These are phyloP conservation scores for Yarrowia sp. DNA, from an alignment of 805 yeast species.

Conservation along the genomic window DNA sequence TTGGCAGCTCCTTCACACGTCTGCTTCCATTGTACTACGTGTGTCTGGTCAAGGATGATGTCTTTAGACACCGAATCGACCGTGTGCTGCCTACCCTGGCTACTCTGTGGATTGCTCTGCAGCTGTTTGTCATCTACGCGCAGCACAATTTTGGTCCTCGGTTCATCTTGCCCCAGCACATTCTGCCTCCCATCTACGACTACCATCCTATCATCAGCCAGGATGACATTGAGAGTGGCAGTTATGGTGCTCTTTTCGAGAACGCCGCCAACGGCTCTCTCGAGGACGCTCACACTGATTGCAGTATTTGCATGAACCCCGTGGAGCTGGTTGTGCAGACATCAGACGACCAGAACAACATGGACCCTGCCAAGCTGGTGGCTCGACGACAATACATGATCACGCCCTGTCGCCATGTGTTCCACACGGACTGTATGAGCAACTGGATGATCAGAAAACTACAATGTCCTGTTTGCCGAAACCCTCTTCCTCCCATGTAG, in stretches of 20 bases:
- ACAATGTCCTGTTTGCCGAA: conserved; percentile 93
- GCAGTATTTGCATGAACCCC: conserved; percentile 89
- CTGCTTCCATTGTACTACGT: conserved; percentile 71
- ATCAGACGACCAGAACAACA: conserved; percentile 42
- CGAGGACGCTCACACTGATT: conserved; percentile 59
- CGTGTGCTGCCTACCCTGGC: conserved; percentile 43
- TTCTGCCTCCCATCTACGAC: conserved; percentile 81
- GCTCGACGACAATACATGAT: conserved; percentile 55
- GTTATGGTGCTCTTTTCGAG: conserved; percentile 28
- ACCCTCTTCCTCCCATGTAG: conserved; percentile 80
- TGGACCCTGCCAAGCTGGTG: conserved; percentile 47
- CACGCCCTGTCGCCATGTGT: conserved; percentile 90
- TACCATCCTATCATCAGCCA: conserved; percentile 74
- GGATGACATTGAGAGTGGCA: conserved; percentile 68
- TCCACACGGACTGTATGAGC: conserved; percentile 88
- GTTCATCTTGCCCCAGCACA: conserved; percentile 77
- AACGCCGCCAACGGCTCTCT: conserved; percentile 11
- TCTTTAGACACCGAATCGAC: conserved; percentile 74
- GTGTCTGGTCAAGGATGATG: conserved; percentile 58
- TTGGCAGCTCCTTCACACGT: conserved; percentile 70
- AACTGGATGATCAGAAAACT: conserved; percentile 92
- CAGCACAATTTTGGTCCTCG: conserved; percentile 80
- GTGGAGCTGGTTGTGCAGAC: conserved; percentile 58
- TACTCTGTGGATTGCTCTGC: conserved; percentile 67
- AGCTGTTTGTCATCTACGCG: conserved; percentile 61